Conservation (phyloP, 106 monocot species). For the Allium cepa region DNA sequence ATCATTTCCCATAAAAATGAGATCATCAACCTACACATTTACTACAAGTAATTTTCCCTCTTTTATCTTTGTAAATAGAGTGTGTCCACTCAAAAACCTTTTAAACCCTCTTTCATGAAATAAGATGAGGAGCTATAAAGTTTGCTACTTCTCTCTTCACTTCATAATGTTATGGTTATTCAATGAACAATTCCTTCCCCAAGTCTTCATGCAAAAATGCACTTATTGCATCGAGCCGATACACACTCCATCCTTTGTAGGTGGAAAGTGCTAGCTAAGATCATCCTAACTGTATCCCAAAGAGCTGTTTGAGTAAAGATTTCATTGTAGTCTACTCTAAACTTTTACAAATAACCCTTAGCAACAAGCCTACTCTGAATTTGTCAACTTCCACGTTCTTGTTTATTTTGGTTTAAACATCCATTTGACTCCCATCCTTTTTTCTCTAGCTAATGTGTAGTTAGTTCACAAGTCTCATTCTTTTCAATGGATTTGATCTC, state of each 20-base stretch:
- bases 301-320: neutral
- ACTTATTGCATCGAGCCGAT: neutral
- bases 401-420: too few relatives aligned
- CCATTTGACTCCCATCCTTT: too few relatives aligned
- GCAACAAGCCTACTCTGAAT: neutral
- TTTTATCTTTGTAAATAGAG: constrained; percentile 1
- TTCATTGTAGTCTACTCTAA: too few relatives aligned
- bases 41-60: neutral
- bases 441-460: too few relatives aligned
- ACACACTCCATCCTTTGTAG: neutral
- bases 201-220: neutral
- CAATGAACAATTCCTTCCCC: neutral
- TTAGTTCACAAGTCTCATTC: too few relatives aligned
- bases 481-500: too few relatives aligned
- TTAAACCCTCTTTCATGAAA: constrained; percentile 4
- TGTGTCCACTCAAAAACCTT: neutral
- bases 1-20: neutral
- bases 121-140: neutral
- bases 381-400: too few relatives aligned
- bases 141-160: neutral
- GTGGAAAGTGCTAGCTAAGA: neutral
- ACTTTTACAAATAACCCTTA: too few relatives aligned
- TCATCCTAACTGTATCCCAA: neutral
- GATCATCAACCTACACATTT: neutral
- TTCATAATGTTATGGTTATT: neutral